A percentile compares a stretch with the other conserved stretches of the same genome.
Conservation (phyloP, 1,284 basidiomycete genomes). For the Schizophyllum amplum region DNA sequence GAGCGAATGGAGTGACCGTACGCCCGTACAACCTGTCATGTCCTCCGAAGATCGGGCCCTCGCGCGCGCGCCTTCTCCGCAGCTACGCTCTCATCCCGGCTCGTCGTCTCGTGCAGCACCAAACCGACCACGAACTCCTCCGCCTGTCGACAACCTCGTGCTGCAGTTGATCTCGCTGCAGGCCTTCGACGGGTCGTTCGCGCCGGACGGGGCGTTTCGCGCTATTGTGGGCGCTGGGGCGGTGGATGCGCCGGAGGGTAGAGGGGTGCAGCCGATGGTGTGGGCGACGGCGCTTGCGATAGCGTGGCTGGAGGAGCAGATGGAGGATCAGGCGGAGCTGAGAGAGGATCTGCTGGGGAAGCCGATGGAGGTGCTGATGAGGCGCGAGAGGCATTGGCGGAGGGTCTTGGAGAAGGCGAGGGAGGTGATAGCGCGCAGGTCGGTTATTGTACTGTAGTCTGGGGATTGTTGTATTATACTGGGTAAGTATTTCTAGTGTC, state of each 20-base stretch:
- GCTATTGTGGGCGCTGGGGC: slow-evolving; percentile 22
- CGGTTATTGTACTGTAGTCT: background rate
- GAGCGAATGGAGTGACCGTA: background rate
- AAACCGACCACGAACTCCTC: slow-evolving; percentile 9
- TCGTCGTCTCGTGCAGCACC: slow-evolving; percentile 1
- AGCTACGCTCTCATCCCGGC: background rate
- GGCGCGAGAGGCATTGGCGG: background rate
- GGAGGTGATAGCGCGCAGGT: background rate
- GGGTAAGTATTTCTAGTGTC: too few species aligned
- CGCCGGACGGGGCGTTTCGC: slow-evolving; percentile 18
- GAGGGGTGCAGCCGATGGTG: slow-evolving; percentile 17
- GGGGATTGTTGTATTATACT: too few species aligned
- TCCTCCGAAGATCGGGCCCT: background rate
- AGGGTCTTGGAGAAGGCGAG: background rate
- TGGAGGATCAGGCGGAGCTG: slow-evolving; percentile 24
- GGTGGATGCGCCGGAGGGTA: slow-evolving; percentile 17
- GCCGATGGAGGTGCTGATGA: slow-evolving; percentile 23
- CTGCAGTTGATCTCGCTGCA: slow-evolving; percentile 31
- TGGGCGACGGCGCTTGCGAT: slow-evolving; percentile 36
- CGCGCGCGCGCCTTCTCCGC: background rate
- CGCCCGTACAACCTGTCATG: background rate
- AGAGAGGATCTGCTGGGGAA: slow-evolving; percentile 29
- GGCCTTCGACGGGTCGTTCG: slow-evolving; percentile 40
- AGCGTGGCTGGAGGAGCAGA: slow-evolving; percentile 28
- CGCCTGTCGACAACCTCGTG: slow-evolving; percentile 18